Evolutionary conservation across 139 green algal species (phyloP), one percentile per base, ranked within the genome.

Genomic region (Asterochloris sp.): DNA sequence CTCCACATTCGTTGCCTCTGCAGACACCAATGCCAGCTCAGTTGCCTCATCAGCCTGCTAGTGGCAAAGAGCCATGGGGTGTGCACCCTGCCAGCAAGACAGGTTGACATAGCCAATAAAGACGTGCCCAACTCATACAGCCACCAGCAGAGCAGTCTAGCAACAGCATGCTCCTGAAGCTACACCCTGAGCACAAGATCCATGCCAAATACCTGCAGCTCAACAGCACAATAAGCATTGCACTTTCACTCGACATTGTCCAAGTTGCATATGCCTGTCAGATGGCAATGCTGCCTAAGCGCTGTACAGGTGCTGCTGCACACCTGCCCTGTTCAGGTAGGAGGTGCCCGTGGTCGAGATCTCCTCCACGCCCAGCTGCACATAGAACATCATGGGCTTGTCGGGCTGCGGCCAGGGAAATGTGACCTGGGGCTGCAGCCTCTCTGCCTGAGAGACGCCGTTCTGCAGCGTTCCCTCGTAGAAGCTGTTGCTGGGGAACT

Each of bases 381-480:
- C 85, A 84, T 96, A 97, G 81, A 99, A 99, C 90, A 99, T 96
- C 90, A 98, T 96, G 27, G 97, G 97, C 85, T 90, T 92, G 78
- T 93, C 90, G 17, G 92, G 87, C 71, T 86, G 81, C 15, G 94
- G 94, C 94, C 94, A 98, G 24, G 94, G 94, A 86, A 97, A 97
- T 67, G 92, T 84, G 16, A 94, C 84, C 29, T 76, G 83, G 27
- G 83, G 73, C 69, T 85, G 73, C 24, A 85, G 82, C 67, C 94
- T 87, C 82, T 96, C 92, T 14, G 75, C 78, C 79, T 78, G 63
- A 38, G 73, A 87, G 16, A 96, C 86, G 61, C 93, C 92, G 79
- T 97, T 95, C 88, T 98, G 95, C 74, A 99, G 95, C 19, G 91
- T 96, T 74, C 97, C 97, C 91, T 99, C 97, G 80, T 99, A 99